Base-by-base conservation (phyloP, 305 asterid species). In the Rubia balearica region DNA sequence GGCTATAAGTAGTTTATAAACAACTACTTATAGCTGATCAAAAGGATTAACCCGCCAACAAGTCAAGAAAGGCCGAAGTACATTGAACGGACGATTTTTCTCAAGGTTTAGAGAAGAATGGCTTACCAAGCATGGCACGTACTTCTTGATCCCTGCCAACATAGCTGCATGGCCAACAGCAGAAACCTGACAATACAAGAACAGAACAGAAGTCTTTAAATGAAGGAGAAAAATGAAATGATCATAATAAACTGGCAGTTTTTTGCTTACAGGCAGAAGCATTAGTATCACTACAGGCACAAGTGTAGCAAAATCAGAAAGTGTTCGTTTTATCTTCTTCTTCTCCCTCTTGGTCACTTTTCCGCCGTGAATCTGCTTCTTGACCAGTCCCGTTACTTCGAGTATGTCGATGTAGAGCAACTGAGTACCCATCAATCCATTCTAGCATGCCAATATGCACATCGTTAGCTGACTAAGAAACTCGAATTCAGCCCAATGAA, bases 111-210 rank as follows among this genome's bases (percentile, higher is more conserved):
- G 4, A 12, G 57, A 56, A 22, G 7, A 42, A 49, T 33, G 69
- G 42, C 62, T 73, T 82, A 90, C 96, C 96, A 90, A 65, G 78
- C 65, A 81, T 0, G 96, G 96, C 63, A 73, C 42, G 80, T 90
- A 90, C 85, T 78, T 88, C 81, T 84, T 86, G 81, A 90, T 88
- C 78, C 88, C 97, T 67, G 96, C 90, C 61, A 90, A 80, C 77
- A 90, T 87, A 33, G 93, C 97, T 67, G 96, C 97, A 83, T 90
- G 97, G 30, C 97, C 97, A 30, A 90, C 86, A 12, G 96, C 89
- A 67, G 97, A 83, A 43, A 90, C 86, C 96, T 90, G 84, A 70
- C 77, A 38, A 59, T 56, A 69, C 55, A 74, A 68, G 62, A 67
- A 60, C 13, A 48, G 61, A 6, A 17, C 43, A 27, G 12, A 22